Evolutionary conservation across 768 basidiomycete species (phyloP).

Genomic region (Macrolepiota fuliginosa): DNA sequence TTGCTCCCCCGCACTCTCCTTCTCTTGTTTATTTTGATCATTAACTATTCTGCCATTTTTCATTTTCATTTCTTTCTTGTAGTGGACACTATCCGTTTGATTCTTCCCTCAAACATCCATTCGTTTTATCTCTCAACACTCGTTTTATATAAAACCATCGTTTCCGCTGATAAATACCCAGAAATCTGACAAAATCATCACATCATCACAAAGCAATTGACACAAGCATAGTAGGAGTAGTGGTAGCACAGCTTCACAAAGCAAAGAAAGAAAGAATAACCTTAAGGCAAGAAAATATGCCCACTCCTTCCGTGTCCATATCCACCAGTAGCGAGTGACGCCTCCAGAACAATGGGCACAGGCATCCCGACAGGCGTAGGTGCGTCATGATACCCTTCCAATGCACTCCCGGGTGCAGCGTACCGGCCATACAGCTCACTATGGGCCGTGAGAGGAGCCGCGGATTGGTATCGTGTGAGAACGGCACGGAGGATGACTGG

Average conservation of each 20-base stretch:
- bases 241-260: neutral
- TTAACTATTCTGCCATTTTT: neutral
- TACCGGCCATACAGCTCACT: constrained; percentile 9
- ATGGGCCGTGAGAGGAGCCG: constrained; percentile 24
- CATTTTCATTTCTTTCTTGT: neutral
- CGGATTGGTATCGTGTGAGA: constrained; percentile 38
- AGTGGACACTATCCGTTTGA: neutral
- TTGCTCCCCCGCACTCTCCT: too few relatives aligned
- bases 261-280: neutral
- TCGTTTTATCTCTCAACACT: neutral
- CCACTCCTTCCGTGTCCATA: neutral
- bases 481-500: constrained; percentile 63
- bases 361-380: neutral
- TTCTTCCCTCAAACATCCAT: neutral
- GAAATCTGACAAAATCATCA: neutral
- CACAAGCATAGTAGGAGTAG: neutral
- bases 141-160: neutral
- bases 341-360: neutral
- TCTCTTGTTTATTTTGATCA: neutral
- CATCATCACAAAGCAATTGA: neutral
- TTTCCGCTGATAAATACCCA: neutral
- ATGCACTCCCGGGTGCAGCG: constrained; percentile 13
- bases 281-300: neutral
- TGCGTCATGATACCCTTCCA: constrained; percentile 26
- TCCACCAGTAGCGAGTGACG: neutral